Base-by-base conservation (phyloP, 805 yeast species). In the Candida saitoana region DNA sequence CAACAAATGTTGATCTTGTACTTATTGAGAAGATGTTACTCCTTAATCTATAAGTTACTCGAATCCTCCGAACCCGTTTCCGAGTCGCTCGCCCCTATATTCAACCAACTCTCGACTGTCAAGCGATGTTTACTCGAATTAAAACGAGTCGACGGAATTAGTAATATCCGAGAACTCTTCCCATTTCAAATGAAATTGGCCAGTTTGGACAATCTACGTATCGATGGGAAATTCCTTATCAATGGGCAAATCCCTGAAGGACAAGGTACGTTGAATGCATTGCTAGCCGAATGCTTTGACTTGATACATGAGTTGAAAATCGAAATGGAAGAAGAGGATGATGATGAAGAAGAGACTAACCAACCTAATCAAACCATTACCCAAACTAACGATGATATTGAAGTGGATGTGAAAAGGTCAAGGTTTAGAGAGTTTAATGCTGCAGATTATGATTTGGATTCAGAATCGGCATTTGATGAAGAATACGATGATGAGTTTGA, bases 121-220 rank as follows among this genome's bases (percentile, higher is more conserved):
- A 79, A 96, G 50, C 76, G 95, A 52, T 93, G 98, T 60, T 65
- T 93, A 37, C 68, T 89, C 45, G 98, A 93, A 52, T 83, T 93
- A 46, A 87, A 87, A 65, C 75, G 96, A 58, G 82, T 89, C 76
- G 97, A 96, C 36, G 98, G 98, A 3, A 76, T 93, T 37, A 82
- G 85, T 42, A 83, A 85, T 43, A 77, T 86, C 47, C 77, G 98
- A 49, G 99, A 93, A 58, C 71, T 93, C 41, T 93, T 90, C 56
- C 99, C 99, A 5, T 93, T 87, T 60, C 98, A 93, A 64, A 79
- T 93, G 80, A 93, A 93, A 65, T 73, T 93, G 42, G 93, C 95
- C 2, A 82, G 93, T 12, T 73, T 93, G 45, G 99, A 93, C 60
- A 86, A 89, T 55, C 59, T 84, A 56, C 79, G 97, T 56, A 74